Base-by-base conservation (phyloP, 2,329 filamentous ascomycete species). In the Periconia macrospinosa region DNA sequence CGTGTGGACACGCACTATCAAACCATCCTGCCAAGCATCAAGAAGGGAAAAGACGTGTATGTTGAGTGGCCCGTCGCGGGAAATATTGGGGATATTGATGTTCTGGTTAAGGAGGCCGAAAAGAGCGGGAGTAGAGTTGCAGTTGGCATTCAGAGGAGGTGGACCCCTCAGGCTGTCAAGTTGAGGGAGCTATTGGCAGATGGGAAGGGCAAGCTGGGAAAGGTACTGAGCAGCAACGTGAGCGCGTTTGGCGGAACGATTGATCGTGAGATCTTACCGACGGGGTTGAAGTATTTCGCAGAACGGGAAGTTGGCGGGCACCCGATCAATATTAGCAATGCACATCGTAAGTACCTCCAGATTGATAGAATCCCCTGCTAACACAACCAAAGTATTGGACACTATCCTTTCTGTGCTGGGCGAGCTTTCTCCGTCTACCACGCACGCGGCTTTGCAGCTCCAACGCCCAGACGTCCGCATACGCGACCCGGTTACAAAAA, bases 1-100 rank as follows among this genome's bases (percentile, higher is more conserved):
- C 75, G 82, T 1, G 83, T 85, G 0, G 82, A 85, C 55, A 75
- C 75, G 2, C 84, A 87, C 56, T 73, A 78, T 42, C 58, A 70
- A 2, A 78, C 77, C 0, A 71, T 78, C 0, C 66, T 75, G 6
- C 79, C 83, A 0, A 79, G 78, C 15, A 55, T 86, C 1, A 70
- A 73, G 15, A 79, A 79, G 0, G 83, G 83, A 0, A 86, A 86
- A 62, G 62, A 72, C 0, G 75, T 82, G 0, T 86, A 74, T 49
- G 70, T 79, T 7, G 80, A 82, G 55, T 80, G 79, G 79, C 80
- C 78, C 6, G 54, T 80, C 1, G 79, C 70, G 0, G 61, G 68
- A 3, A 76, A 72, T 30, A 48, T 71, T 1, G 54, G 64, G 2
- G 66, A 80, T 44, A 69, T 77, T 1, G 65, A 74, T 23, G 75